Conservation (phyloP, 345 rosid genomes). For the Arabis alpina region DNA sequence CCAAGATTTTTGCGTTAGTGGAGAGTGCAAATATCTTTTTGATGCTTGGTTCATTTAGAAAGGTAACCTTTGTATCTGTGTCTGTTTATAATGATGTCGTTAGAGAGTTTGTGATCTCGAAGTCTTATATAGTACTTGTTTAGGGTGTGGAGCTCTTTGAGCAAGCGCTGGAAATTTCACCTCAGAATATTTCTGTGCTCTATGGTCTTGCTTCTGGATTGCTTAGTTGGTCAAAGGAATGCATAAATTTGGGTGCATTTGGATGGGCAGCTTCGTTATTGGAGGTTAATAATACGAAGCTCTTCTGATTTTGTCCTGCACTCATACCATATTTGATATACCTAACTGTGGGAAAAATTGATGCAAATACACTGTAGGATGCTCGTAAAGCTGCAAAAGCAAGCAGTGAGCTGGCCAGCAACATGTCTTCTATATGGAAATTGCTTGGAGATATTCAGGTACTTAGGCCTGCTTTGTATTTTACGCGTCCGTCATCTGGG, state of each 20-base stretch:
- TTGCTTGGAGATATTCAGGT: conserved; percentile 92
- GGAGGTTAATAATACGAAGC: conserved; percentile 56
- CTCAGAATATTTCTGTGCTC: conserved; percentile 72
- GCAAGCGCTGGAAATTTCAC: conserved; percentile 74
- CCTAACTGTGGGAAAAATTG: not conserved
- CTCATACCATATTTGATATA: not conserved
- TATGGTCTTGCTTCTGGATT: conserved; percentile 87
- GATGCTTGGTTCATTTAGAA: conserved; percentile 87
- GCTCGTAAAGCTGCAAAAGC: conserved; percentile 61
- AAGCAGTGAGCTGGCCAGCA: conserved; percentile 60
- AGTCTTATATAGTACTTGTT: conserved; percentile 40
- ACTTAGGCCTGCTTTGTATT: conserved; percentile 15
- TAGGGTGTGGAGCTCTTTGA: conserved; percentile 87
- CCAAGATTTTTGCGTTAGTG: conserved; percentile 66
- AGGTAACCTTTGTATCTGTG: conserved; percentile 51
- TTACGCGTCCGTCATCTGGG: not conserved
- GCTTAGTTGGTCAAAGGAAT: conserved; percentile 84
- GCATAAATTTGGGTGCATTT: conserved; percentile 79
- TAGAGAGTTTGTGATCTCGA: conserved; percentile 25
- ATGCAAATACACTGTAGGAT: conserved; percentile 56
- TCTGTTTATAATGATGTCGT: not conserved
- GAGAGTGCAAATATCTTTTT: conserved; percentile 91
- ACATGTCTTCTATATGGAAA: conserved; percentile 82
- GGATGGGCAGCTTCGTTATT: conserved; percentile 85
- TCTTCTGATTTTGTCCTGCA: conserved; percentile 29